phyloP scores from a whole-genome alignment of 345 rosid species.

The Mercurialis annua region DNA sequence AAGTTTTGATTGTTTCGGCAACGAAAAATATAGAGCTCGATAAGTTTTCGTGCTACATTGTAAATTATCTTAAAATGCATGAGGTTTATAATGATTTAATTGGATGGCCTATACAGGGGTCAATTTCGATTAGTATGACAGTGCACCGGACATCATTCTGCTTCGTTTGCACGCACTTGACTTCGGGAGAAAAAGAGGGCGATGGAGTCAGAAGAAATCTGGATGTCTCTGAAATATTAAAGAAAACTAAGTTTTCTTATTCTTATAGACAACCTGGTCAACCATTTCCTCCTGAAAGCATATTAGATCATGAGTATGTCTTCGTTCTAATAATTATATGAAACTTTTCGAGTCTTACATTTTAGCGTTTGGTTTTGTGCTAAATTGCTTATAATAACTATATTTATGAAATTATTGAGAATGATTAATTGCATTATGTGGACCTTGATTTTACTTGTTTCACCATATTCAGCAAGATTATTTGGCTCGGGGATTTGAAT shows the following conservation, averaged over 20 bases:
- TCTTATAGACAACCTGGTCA: constrained; percentile 32
- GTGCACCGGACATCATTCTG: constrained; percentile 65
- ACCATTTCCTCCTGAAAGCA: constrained; percentile 42
- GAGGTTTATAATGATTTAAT: background rate
- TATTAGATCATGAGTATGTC: constrained; percentile 83
- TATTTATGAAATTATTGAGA: too few species aligned
- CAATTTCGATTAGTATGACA: constrained; percentile 81
- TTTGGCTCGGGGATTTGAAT: constrained; percentile 99
- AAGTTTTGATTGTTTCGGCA: too few species aligned
- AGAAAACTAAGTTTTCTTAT: constrained; percentile 65
- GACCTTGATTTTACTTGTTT: background rate
- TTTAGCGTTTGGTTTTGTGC: too few species aligned
- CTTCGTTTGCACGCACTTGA: constrained; percentile 84
- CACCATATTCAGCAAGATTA: constrained; percentile 49
- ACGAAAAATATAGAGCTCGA: too few species aligned
- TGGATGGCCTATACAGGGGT: constrained; percentile 59
- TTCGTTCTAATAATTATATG: background rate
- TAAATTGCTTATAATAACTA: too few species aligned
- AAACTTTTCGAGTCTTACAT: background rate
- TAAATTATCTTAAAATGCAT: too few species aligned
- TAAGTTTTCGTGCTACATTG: too few species aligned
- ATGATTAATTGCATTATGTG: background rate
- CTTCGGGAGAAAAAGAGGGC: constrained; percentile 93
- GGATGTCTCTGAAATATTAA: constrained; percentile 76
- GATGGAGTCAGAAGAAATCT: constrained; percentile 74